phyloP scores from a whole-genome alignment of 257 asterid genomes.

The Hygrophila difformis region DNA sequence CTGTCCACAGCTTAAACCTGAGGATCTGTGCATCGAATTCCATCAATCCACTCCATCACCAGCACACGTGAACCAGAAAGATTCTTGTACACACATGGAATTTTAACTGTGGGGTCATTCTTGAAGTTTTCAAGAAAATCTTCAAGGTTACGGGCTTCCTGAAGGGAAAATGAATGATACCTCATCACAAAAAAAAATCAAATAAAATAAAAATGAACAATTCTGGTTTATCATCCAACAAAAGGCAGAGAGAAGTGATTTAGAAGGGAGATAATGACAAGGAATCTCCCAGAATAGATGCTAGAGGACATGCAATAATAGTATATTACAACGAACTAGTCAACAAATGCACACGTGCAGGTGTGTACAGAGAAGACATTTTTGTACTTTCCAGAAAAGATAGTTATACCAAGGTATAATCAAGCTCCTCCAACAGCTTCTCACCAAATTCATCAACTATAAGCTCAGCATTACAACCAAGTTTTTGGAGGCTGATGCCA shows the following conservation, averaged over 20 bases:
- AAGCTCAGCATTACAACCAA: slow-evolving; percentile 98
- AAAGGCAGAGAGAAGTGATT: neutral
- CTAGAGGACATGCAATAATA: neutral
- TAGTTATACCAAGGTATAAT: slow-evolving; percentile 73
- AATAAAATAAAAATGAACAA: no score
- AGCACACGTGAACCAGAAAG: slow-evolving; percentile 88
- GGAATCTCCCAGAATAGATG: slow-evolving; percentile 9
- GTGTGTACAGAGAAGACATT: no score
- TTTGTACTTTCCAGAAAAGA: slow-evolving; percentile 7
- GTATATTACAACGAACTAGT: no score
- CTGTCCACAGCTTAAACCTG: slow-evolving; percentile 41
- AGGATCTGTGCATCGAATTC: slow-evolving; percentile 96
- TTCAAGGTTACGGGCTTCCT: slow-evolving; percentile 98
- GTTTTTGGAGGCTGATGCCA: slow-evolving; percentile 86
- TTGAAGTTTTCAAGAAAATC: slow-evolving; percentile 96
- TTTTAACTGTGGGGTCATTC: slow-evolving; percentile 91
- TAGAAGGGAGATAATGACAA: neutral
- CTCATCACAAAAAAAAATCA: neutral
- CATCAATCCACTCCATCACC: slow-evolving; percentile 99
- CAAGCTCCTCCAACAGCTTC: slow-evolving; percentile 98
- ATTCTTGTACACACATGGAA: slow-evolving; percentile 77
- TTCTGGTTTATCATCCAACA: neutral
- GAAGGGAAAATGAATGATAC: slow-evolving; percentile 5
- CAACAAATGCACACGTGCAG: no score
- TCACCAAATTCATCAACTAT: slow-evolving; percentile 96